Evolutionary conservation across 129 eudicot genomes (phyloP).

Genomic region (Helichrysum umbraculigerum): DNA sequence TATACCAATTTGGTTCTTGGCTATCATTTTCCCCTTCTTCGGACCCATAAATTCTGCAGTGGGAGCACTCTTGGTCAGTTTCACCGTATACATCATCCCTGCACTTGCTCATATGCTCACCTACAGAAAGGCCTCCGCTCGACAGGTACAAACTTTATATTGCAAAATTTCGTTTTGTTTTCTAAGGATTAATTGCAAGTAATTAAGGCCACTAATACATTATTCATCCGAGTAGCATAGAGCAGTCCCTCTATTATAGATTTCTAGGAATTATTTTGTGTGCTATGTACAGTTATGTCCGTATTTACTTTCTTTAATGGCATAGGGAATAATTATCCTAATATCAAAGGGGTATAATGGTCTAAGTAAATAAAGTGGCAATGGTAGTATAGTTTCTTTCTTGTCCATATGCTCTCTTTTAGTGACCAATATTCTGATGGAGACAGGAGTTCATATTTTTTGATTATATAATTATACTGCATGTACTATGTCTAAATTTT

Average conservation of each 20-base stretch:
- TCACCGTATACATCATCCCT: slow-evolving; percentile 84
- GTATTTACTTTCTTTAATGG: not conserved
- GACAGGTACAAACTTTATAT: slow-evolving; percentile 50
- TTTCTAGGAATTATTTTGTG: not conserved
- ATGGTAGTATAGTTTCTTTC: slow-evolving; percentile 26
- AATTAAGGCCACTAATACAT: too few relatives aligned
- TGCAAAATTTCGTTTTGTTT: too few relatives aligned
- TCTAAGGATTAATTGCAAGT: too few relatives aligned
- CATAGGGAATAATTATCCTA: not conserved
- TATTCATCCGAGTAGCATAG: too few relatives aligned
- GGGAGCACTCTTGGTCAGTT: slow-evolving; percentile 84
- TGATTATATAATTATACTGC: too few relatives aligned
- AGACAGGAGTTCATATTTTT: not conserved
- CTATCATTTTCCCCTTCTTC: slow-evolving; percentile 80
- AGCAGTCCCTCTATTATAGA: too few relatives aligned
- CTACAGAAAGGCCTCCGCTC: slow-evolving; percentile 55
- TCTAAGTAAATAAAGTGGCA: slow-evolving; percentile 9
- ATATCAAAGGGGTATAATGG: slow-evolving; percentile 30
- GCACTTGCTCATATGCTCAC: slow-evolving; percentile 87
- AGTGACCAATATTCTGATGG: slow-evolving; percentile 31
- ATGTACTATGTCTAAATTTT: not conserved
- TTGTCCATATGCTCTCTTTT: slow-evolving; percentile 24
- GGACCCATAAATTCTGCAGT: slow-evolving; percentile 91
- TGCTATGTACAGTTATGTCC: not conserved
- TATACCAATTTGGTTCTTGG: slow-evolving; percentile 85